Evolutionary conservation across 805 yeast genomes (phyloP).

Genomic region (Ogataea zsoltii): DNA sequence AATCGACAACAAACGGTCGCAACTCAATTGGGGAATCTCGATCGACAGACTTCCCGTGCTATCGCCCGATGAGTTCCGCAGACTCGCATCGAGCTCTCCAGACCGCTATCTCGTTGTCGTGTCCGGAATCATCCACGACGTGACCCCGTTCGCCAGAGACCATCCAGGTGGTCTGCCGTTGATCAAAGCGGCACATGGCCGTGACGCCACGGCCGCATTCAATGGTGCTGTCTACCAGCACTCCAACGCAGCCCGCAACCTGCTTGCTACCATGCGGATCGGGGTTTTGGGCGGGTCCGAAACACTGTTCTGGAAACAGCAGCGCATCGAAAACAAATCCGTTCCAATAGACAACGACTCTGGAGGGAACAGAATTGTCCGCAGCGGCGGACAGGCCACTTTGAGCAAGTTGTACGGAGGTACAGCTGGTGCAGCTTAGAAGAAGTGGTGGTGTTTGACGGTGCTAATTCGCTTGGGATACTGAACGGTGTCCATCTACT

Average conservation of each 20-base stretch:
- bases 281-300: constrained; percentile 85
- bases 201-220: constrained; percentile 92
- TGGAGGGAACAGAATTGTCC: constrained; percentile 53
- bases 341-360: constrained; percentile 56
- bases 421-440: constrained; percentile 61
- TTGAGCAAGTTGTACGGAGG: constrained; percentile 44
- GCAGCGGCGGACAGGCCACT: constrained; percentile 61
- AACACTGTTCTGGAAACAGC: constrained; percentile 79
- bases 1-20: constrained; percentile 72
- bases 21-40: constrained; percentile 92
- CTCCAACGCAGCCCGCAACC: constrained; percentile 89
- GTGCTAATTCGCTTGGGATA: too few relatives aligned
- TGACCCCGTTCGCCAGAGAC: constrained; percentile 84
- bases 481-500: too few relatives aligned
- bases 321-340: constrained; percentile 63
- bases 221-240: constrained; percentile 94
- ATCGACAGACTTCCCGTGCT: constrained; percentile 79
- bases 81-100: constrained; percentile 35
- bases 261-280: constrained; percentile 90
- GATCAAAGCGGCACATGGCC: constrained; percentile 79
- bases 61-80: constrained; percentile 46
- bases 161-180: constrained; percentile 93
- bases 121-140: constrained; percentile 90
- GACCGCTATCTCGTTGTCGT: constrained; percentile 68
- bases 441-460: too few relatives aligned